Evolutionary conservation across 768 basidiomycete species (phyloP).

Genomic region (Melanogaster broomeanus): DNA sequence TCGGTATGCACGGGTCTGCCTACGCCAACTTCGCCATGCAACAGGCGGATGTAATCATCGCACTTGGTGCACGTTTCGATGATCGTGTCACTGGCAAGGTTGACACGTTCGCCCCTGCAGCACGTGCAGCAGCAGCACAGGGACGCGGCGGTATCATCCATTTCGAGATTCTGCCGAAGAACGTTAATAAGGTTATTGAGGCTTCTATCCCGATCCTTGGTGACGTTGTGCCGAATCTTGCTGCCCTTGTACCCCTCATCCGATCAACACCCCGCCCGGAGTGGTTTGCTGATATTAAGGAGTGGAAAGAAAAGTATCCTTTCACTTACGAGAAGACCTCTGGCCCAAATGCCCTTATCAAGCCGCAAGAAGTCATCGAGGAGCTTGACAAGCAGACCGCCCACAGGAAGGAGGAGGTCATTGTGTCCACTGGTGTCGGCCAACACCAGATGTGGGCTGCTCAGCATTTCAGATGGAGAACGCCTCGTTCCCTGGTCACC

Average conservation of each 20-base stretch:
- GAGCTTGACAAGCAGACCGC: slow-evolving; percentile 84
- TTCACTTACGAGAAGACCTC: slow-evolving; percentile 78
- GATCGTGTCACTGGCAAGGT: slow-evolving; percentile 96
- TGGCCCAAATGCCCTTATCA: slow-evolving; percentile 67
- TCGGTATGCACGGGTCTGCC: slow-evolving; percentile 97
- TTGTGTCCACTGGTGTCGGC: slow-evolving; percentile 93
- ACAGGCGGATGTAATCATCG: slow-evolving; percentile 95
- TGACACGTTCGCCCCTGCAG: slow-evolving; percentile 87
- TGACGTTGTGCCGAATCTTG: slow-evolving; percentile 86
- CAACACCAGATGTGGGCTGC: slow-evolving; percentile 99
- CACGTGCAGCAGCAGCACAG: slow-evolving; percentile 77
- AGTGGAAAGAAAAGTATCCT: slow-evolving; percentile 87
- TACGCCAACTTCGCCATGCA: slow-evolving; percentile 99
- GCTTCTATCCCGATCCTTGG: slow-evolving; percentile 93
- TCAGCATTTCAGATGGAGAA: slow-evolving; percentile 89
- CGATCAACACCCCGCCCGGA: slow-evolving; percentile 58
- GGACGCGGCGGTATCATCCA: slow-evolving; percentile 97
- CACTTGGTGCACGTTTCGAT: slow-evolving; percentile 94
- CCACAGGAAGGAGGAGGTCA: slow-evolving; percentile 80
- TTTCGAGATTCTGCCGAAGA: slow-evolving; percentile 98
- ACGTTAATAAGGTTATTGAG: slow-evolving; percentile 98
- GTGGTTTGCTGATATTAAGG: slow-evolving; percentile 84
- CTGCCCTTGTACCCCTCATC: slow-evolving; percentile 80
- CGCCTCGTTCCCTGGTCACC: slow-evolving; percentile 86
- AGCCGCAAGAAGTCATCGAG: slow-evolving; percentile 96